phyloP scores from a whole-genome alignment of 306 rosid genomes.

The Lathyrus oleraceus region DNA sequence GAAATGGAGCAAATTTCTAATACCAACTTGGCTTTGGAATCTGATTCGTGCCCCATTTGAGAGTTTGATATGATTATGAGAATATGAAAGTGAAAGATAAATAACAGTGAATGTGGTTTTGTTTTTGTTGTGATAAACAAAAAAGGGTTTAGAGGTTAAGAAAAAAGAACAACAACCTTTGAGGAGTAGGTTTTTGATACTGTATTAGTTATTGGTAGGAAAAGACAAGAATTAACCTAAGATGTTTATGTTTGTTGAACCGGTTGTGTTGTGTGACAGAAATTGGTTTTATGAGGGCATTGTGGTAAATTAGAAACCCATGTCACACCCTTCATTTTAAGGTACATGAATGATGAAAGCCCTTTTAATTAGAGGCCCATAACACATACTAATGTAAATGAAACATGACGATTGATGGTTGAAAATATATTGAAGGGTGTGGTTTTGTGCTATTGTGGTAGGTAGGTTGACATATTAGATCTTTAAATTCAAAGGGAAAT shows the following conservation, averaged over 20 bases:
- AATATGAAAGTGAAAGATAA: slow-evolving; percentile 37
- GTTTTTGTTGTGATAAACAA: slow-evolving; percentile 26
- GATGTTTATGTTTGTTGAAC: too few relatives aligned
- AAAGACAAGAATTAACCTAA: neutral
- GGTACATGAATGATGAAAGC: slow-evolving; percentile 2
- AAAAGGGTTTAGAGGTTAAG: slow-evolving; percentile 77
- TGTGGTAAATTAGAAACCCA: slow-evolving; percentile 20
- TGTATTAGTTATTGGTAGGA: slow-evolving; percentile 59
- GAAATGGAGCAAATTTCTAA: slow-evolving; percentile 78
- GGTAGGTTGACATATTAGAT: slow-evolving; percentile 40
- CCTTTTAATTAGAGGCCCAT: slow-evolving; percentile 26
- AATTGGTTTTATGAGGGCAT: neutral
- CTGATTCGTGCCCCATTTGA: slow-evolving; percentile 67
- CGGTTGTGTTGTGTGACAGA: too few relatives aligned
- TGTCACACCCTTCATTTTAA: slow-evolving; percentile 8
- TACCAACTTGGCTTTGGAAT: slow-evolving; percentile 70
- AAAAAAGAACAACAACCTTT: slow-evolving; percentile 53
- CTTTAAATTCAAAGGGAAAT: slow-evolving; percentile 44
- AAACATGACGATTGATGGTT: slow-evolving; percentile 20
- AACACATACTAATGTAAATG: slow-evolving; percentile 20
- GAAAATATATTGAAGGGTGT: neutral
- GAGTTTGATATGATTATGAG: slow-evolving; percentile 21
- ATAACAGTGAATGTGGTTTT: slow-evolving; percentile 39
- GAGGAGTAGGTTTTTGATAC: slow-evolving; percentile 62
- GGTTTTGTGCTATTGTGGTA: slow-evolving; percentile 10